Evolutionary conservation across 2,329 filamentous ascomycete genomes (phyloP).

Genomic region (Metarhizium guizhouense): DNA sequence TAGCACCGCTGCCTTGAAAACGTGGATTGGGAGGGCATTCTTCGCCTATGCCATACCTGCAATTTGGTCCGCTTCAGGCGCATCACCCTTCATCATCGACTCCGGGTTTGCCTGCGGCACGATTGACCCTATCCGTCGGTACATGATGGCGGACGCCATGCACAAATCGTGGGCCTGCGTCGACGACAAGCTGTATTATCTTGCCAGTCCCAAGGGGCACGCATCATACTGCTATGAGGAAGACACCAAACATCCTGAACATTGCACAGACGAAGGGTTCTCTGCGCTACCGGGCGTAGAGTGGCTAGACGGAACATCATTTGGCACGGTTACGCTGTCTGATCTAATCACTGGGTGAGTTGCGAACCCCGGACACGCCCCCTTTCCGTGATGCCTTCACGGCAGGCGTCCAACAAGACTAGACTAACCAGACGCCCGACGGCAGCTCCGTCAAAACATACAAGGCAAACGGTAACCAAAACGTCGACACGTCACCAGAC

Average conservation of each 20-base stretch:
- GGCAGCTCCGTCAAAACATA: conserved; percentile 8
- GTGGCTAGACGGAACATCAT: conserved; percentile 13
- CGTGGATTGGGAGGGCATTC: conserved; percentile 14
- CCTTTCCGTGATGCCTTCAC: too few relatives aligned
- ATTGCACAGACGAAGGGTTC: conserved; percentile 13
- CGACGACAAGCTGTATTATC: conserved; percentile 20
- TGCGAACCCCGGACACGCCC: background rate
- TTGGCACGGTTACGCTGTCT: conserved; percentile 15
- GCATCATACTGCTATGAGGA: conserved; percentile 2
- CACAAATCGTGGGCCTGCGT: conserved; percentile 17
- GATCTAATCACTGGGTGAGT: conserved; percentile 17
- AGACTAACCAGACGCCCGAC: too few relatives aligned
- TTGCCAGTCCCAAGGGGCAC: conserved; percentile 18
- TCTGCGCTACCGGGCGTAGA: conserved; percentile 18
- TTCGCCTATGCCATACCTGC: conserved; percentile 22
- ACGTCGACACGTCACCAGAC: conserved; percentile 16
- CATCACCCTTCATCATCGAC: conserved; percentile 23
- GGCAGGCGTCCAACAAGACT: too few relatives aligned
- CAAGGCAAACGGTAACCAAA: conserved; percentile 20
- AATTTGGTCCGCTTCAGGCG: conserved; percentile 17
- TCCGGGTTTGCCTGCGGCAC: conserved; percentile 17
- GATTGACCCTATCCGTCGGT: conserved; percentile 1
- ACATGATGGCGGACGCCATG: conserved; percentile 9
- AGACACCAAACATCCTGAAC: background rate
- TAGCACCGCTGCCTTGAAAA: background rate